A percentile compares a stretch with the other conserved stretches of the same genome.
These are phyloP conservation scores for Bathelium albidoporum DNA, from an alignment of 495 filamentous ascomycete species.

Conservation along the genomic window DNA sequence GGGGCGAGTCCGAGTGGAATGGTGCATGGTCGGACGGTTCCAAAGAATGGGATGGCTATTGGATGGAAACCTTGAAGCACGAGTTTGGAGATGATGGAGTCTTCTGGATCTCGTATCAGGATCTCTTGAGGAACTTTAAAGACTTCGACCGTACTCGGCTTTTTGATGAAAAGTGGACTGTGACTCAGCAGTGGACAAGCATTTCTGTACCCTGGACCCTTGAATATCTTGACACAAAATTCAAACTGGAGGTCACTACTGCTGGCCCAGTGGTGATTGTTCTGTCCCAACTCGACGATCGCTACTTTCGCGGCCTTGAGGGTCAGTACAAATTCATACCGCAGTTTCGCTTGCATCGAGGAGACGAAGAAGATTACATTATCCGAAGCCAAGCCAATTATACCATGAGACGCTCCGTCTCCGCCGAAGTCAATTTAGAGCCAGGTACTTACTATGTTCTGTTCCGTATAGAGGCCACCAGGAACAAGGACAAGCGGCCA, in stretches of 20 bases:
- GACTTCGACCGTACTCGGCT: conserved; percentile 81
- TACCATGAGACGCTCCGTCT: conserved; percentile 66
- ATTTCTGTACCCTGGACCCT: conserved; percentile 76
- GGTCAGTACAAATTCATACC: conserved; percentile 75
- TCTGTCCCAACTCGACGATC: conserved; percentile 71
- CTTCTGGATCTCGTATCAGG: conserved; percentile 67
- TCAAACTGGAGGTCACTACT: conserved; percentile 57
- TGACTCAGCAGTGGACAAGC: conserved; percentile 76
- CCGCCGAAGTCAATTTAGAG: conserved; percentile 71
- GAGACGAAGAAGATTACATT: conserved; percentile 73
- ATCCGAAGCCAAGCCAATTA: conserved; percentile 65
- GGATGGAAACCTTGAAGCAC: conserved; percentile 69
- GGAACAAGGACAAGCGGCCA: conserved; percentile 38
- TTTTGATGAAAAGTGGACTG: conserved; percentile 72
- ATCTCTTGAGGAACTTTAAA: conserved; percentile 74
- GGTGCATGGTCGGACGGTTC: conserved; percentile 56
- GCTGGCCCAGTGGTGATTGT: conserved; percentile 65
- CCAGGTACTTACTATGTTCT: conserved; percentile 71
- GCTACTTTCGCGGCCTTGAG: conserved; percentile 74
- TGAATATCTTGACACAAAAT: conserved; percentile 78
- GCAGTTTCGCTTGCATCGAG: conserved; percentile 72
- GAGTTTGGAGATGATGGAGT: conserved; percentile 84
- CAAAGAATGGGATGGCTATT: conserved; percentile 84
- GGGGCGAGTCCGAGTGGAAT: conserved; percentile 70
- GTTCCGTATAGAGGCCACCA: conserved; percentile 65